Conservation (phyloP, 2,329 filamentous ascomycete genomes). For the Anthostomella pinea region DNA sequence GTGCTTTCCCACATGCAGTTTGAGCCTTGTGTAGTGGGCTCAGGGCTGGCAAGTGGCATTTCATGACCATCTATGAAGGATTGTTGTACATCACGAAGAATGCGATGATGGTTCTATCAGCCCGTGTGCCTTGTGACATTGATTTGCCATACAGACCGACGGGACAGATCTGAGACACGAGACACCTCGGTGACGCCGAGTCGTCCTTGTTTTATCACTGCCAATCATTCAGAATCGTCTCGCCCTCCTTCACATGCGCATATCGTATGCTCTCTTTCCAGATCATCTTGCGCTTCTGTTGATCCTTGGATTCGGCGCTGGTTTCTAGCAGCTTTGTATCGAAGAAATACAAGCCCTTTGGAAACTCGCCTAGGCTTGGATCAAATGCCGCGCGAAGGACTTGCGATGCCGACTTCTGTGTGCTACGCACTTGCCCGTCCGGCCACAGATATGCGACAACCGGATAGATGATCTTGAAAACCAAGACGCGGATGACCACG, state of each 20-base stretch:
- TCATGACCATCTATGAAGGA: too few species aligned
- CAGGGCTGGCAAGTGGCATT: too few species aligned
- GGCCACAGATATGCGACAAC: constrained; percentile 1
- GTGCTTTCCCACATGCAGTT: too few species aligned
- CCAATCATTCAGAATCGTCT: constrained; percentile 10
- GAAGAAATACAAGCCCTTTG: constrained; percentile 9
- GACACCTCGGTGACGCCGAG: too few species aligned
- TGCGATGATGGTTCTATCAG: too few species aligned
- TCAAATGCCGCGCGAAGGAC: constrained; percentile 1
- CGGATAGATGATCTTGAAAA: too few species aligned
- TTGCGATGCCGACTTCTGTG: constrained; percentile 1
- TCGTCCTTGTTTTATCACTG: too few species aligned
- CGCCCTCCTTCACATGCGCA: constrained; percentile 5
- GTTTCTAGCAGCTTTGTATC: constrained; percentile 5
- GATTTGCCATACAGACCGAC: too few species aligned
- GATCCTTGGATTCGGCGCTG: constrained; percentile 11
- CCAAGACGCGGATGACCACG: constrained; percentile 4
- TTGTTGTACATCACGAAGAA: too few species aligned
- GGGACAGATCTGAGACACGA: too few species aligned
- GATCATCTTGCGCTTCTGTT: constrained; percentile 11
- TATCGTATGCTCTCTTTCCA: constrained; percentile 17
- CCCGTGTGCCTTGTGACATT: too few species aligned
- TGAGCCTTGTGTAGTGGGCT: too few species aligned
- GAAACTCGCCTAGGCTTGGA: neutral
- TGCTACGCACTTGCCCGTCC: constrained; percentile 3